Base-by-base conservation (phyloP, 805 yeast genomes). In the Saccharomycopsis amapae region DNA sequence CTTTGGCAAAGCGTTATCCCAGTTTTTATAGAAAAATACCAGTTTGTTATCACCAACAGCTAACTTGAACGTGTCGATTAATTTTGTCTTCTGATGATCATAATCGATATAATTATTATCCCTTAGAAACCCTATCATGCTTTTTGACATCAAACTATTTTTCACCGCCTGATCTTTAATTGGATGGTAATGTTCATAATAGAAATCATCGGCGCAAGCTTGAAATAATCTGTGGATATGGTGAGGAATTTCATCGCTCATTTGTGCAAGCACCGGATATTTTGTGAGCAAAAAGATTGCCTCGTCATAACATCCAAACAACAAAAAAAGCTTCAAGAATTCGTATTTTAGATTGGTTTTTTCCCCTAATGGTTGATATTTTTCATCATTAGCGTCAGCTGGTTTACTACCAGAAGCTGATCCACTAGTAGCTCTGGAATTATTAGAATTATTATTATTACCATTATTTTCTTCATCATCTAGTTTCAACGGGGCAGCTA, bases 401-500 rank as follows among this genome's bases (percentile, higher is more conserved):
- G 15, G 13, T 10, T 10, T 13, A 17, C 37, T 36, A 13, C 2
- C 17, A 4, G 25, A 17, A n/a, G 28, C 26, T 17, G 17, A 30
- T 6, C 34, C 42, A 19, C 31, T 18, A 18, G 18, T 13, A 20
- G 18, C 18, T 20, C 15, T 17, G 4, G 41, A 42, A 12, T 32
- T 35, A 5, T n/a, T 19, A 10, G 24, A 19, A 52, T 43, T 18
- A 53, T 33, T 19, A 28, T 15, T 32, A 35, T 49, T 22, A 52
- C 52, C 19, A 12, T 56, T 63, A n/a, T 64, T 67, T 5, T 70
- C 77, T 20, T 76, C 83, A 17, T 76, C 85, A 30, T 82, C 90
- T 32, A 76, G 79, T 3, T 72, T 68, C 32, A 89, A 66, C 0
- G 96, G 95, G 7, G 93, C 93, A 4, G 96, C 96, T 54, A 88